Conservation (phyloP, 1,139 yeast species). For the Suhomyces choctaworum region DNA sequence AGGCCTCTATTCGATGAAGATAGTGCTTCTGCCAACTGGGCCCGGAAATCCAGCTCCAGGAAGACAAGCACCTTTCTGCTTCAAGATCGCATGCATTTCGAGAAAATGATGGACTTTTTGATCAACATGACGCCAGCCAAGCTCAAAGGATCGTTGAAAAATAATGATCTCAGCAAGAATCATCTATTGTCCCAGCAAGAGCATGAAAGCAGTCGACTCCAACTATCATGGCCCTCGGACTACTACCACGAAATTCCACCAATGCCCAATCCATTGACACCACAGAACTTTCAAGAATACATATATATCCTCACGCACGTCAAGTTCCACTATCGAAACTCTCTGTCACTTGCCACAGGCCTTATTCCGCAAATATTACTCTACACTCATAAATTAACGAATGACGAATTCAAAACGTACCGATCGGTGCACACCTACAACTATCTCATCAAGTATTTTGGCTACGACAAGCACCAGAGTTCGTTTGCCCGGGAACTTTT, state of each 20-base stretch:
- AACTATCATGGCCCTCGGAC: conserved; percentile 10
- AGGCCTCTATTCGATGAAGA: conserved; percentile 24
- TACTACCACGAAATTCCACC: conserved; percentile 37
- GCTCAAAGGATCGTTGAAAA: conserved; percentile 19
- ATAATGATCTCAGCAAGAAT: conserved; percentile 7
- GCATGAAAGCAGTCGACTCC: conserved; percentile 5
- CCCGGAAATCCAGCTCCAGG: conserved; percentile 17
- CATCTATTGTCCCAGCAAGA: conserved; percentile 11
- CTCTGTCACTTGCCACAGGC: conserved; percentile 40
- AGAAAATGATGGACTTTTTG: conserved; percentile 34
- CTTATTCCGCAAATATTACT: conserved; percentile 41
- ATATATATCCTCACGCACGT: conserved; percentile 41
- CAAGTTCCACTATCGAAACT: conserved; percentile 34
- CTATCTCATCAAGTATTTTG: conserved; percentile 44
- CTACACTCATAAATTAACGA: conserved; percentile 40
- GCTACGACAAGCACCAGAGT: conserved; percentile 43
- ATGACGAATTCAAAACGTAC: conserved; percentile 28
- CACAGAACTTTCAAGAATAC: conserved; percentile 36
- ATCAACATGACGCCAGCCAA: conserved; percentile 37
- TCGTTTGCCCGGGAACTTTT: conserved; percentile 44
- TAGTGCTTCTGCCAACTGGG: conserved; percentile 32
- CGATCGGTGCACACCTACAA: conserved; percentile 43
- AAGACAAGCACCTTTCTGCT: conserved; percentile 26
- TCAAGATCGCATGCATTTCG: conserved; percentile 31
- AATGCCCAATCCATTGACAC: conserved; percentile 30